Evolutionary conservation across 176 grass and related monocot species (phyloP), one percentile per base, ranked within the genome.

Genomic region (Leersia perrieri): DNA sequence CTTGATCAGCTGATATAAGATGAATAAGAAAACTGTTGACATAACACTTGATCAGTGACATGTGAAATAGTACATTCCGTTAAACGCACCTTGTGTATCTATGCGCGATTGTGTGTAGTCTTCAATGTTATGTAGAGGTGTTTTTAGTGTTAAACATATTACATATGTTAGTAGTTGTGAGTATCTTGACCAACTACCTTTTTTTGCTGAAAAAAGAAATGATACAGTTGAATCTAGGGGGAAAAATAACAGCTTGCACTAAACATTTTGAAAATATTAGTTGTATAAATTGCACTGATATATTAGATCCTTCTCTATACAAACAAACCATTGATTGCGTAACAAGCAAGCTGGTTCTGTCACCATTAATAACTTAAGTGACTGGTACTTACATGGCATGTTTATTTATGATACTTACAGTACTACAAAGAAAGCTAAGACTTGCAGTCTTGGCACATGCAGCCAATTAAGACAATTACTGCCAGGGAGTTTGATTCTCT

Each of bases 61-160:
- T n/a, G n/a, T n/a, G n/a, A n/a, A n/a, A 0, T 57, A 58, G 14
- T 18, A 8, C 20, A 60, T 72, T 72, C 30, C 1, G 16, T 15
- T 81, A n/a, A 69, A 41, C 45, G 31, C 58, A 53, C 16, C 16
- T 25, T 75, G 35, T 15, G 28, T 47, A 73, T 82, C 18, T 67
- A 26, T 34, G n/a, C n/a, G n/a, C n/a, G n/a, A n/a, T n/a, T n/a
- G 58, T 47, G 58, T 53, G 11, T 36, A 32, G 22, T 78, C 53
- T 58, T 83, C 49, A 30, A 49, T 16, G 28, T 40, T 71, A 82
- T 87, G 45, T 68, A 33, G 12, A 49, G 3, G 36, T 70, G 28
- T 9, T 29, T 81, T 75, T 63, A 61, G 26, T 49, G 70, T 22
- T 31, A 3, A 32, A 7, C 13, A 13, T 72, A 85, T 53, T 23